These are phyloP conservation scores for Boletus tomentosulus DNA, from an alignment of 768 basidiomycete species.

Conservation along the genomic window DNA sequence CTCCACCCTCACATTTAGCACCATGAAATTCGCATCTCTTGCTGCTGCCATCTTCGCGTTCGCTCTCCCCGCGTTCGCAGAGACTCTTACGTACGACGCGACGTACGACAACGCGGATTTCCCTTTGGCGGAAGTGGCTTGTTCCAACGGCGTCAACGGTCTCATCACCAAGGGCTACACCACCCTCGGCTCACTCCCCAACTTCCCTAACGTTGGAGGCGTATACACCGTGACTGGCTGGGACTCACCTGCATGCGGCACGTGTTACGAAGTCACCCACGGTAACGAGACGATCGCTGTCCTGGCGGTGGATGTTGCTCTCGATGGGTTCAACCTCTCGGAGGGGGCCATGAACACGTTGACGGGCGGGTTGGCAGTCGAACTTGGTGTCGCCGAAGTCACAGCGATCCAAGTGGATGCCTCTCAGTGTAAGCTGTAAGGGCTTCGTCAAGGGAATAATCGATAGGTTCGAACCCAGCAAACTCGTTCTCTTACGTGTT, in stretches of 20 bases:
- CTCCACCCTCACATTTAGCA: neutral
- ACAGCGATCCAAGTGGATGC: conserved; percentile 39
- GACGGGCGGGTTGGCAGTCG: conserved; percentile 43
- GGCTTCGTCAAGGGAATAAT: too few relatives aligned
- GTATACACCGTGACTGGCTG: conserved; percentile 29
- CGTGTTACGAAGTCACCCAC: conserved; percentile 32
- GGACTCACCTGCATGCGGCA: conserved; percentile 30
- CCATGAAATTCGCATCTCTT: conserved; percentile 26
- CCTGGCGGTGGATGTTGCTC: conserved; percentile 28
- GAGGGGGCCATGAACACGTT: conserved; percentile 51
- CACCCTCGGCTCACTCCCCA: conserved; percentile 31
- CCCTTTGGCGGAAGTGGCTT: conserved; percentile 24
- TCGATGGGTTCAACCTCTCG: conserved; percentile 45
- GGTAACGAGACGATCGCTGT: conserved; percentile 12
- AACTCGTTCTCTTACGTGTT: neutral
- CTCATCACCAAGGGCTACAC: conserved; percentile 29
- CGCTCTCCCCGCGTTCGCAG: conserved; percentile 16
- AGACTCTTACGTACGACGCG: conserved; percentile 29
- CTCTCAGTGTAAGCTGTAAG: conserved; percentile 43
- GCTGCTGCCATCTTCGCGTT: conserved; percentile 7
- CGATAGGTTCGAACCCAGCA: neutral
- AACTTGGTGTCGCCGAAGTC: conserved; percentile 47
- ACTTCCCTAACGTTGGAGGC: conserved; percentile 33
- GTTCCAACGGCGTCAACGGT: conserved; percentile 32
- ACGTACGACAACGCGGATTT: conserved; percentile 25